Evolutionary conservation across 441 rosid species (phyloP).

Genomic region (Populus tomentosa): DNA sequence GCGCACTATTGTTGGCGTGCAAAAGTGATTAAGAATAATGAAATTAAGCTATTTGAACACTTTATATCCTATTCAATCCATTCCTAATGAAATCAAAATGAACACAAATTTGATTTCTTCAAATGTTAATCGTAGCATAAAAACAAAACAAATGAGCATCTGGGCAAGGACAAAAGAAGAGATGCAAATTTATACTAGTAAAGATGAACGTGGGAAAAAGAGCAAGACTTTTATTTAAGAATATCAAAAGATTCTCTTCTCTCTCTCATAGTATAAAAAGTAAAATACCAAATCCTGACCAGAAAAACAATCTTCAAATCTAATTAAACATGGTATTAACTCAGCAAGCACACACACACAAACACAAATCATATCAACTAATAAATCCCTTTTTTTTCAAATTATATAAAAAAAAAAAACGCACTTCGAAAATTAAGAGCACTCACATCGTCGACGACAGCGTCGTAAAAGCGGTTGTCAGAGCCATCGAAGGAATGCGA

Average conservation of each 20-base stretch:
- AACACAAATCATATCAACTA: background rate
- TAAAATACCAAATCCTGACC: background rate
- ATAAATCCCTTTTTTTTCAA: background rate
- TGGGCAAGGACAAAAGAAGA: background rate
- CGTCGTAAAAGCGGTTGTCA: constrained; percentile 44
- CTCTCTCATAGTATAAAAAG: background rate
- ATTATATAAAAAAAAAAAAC: background rate
- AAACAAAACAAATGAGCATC: background rate
- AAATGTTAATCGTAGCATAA: background rate
- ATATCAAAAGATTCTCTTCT: background rate
- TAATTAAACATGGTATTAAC: background rate
- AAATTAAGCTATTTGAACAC: no score
- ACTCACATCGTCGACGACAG: constrained; percentile 36
- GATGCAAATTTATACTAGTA: background rate
- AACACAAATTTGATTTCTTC: background rate
- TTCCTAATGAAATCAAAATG: background rate
- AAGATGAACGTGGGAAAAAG: background rate
- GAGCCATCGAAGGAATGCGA: constrained; percentile 20
- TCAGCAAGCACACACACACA: background rate
- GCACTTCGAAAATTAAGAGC: background rate
- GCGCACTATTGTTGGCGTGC: no score
- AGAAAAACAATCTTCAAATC: background rate
- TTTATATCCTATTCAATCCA: background rate
- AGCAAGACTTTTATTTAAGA: background rate
- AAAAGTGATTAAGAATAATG: no score